Evolutionary conservation across 306 rosid genomes (phyloP).

Genomic region (Sophora flavescens): DNA sequence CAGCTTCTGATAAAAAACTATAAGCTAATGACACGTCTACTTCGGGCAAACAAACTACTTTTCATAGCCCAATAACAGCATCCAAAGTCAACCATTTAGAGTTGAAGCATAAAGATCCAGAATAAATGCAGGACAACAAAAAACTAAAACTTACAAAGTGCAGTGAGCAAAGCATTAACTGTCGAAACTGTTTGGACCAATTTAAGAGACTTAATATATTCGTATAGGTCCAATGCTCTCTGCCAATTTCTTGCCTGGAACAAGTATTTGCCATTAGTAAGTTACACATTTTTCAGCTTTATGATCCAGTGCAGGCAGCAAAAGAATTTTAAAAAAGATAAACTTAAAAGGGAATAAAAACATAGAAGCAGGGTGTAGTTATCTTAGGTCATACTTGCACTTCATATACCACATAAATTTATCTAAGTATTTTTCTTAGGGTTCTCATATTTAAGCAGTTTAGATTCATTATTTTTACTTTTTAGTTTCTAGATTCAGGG

Average conservation of each 20-base stretch:
- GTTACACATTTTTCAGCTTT: constrained; percentile 40
- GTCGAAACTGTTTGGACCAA: constrained; percentile 76
- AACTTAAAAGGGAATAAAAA: constrained; percentile 20
- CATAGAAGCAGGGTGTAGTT: neutral
- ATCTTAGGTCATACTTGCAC: constrained; percentile 33
- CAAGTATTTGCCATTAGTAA: constrained; percentile 47
- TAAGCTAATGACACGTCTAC: no score
- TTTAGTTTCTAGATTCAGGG: constrained; percentile 34
- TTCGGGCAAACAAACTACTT: neutral
- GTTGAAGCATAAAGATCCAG: constrained; percentile 29
- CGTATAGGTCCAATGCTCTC: constrained; percentile 83
- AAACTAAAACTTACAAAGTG: constrained; percentile 75
- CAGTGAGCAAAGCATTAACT: constrained; percentile 90
- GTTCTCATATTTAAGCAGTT: constrained; percentile 28
- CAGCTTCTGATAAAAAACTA: no score
- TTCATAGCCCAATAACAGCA: constrained; percentile 32
- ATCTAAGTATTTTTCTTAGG: constrained; percentile 23
- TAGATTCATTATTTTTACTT: constrained; percentile 24
- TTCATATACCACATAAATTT: constrained; percentile 22
- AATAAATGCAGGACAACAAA: constrained; percentile 25
- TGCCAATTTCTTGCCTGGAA: constrained; percentile 90
- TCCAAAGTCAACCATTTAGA: constrained; percentile 32
- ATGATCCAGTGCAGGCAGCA: constrained; percentile 38
- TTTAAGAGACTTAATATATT: constrained; percentile 74
- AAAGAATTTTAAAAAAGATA: constrained; percentile 25